phyloP scores from a whole-genome alignment of 2,329 filamentous ascomycete species.

The Magnaporthiopsis poae region DNA sequence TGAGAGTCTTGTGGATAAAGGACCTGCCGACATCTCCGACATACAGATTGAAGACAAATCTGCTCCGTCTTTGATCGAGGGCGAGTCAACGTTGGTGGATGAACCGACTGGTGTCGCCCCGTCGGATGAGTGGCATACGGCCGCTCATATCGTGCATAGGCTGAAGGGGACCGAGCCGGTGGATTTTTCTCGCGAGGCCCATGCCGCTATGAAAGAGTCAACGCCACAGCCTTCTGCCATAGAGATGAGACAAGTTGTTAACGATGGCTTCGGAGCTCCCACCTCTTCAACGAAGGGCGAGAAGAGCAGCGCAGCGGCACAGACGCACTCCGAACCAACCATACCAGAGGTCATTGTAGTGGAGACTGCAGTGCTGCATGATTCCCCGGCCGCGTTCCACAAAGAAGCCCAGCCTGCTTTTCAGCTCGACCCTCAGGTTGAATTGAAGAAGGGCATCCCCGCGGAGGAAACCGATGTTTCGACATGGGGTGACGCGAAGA shows the following conservation, averaged over 20 bases:
- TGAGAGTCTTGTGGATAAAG: neutral
- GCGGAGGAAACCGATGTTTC: neutral
- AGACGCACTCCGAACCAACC: neutral
- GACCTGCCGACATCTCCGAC: neutral
- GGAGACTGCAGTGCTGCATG: neutral
- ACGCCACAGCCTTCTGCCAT: neutral
- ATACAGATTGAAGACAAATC: neutral
- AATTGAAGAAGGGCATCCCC: neutral
- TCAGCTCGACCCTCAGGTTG: neutral
- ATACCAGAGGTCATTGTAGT: neutral
- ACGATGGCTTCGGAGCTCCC: neutral
- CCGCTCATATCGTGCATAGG: neutral
- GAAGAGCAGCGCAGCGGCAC: neutral
- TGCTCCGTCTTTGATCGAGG: constrained; percentile 1
- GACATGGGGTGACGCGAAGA: neutral
- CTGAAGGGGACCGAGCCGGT: neutral
- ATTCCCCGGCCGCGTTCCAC: neutral
- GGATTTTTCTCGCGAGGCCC: neutral
- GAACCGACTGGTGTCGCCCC: neutral
- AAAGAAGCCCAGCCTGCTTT: neutral
- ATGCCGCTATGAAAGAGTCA: neutral
- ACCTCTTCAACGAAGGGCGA: neutral
- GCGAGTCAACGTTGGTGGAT: constrained; percentile 9
- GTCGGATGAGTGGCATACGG: neutral
- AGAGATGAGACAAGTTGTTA: neutral